Evolutionary conservation across 2,329 filamentous ascomycete genomes (phyloP).

Genomic region (Fusarium sp.): DNA sequence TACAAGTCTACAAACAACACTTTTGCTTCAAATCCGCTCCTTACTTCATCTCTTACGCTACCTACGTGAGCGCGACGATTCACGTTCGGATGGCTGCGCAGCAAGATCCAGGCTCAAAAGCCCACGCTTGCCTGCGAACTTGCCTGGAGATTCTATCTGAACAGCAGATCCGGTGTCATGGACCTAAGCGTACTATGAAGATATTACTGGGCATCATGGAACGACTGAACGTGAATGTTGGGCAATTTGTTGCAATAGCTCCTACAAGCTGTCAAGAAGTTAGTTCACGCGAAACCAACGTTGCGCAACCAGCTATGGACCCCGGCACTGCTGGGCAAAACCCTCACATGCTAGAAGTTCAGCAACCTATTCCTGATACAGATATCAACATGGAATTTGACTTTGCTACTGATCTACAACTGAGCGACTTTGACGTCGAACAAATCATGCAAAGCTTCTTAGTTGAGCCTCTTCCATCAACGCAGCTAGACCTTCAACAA

Average conservation of each 20-base stretch:
- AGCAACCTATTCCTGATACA: fast-evolving
- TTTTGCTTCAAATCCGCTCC: conserved; percentile 61
- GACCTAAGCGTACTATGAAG: conserved; percentile 13
- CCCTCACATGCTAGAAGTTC: too few species aligned
- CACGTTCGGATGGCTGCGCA: conserved; percentile 64
- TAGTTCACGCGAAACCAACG: fast-evolving
- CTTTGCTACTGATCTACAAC: background rate
- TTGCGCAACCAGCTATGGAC: background rate
- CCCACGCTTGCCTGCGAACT: conserved; percentile 55
- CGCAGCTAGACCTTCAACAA: background rate
- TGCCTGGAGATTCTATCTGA: conserved; percentile 60
- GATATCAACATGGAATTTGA: background rate
- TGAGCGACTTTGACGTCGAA: conserved; percentile 8
- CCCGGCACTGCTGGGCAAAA: too few species aligned
- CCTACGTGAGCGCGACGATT: conserved; percentile 66
- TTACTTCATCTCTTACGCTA: conserved; percentile 66
- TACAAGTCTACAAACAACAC: conserved; percentile 57
- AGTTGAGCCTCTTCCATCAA: fast-evolving
- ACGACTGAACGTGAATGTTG: conserved; percentile 1
- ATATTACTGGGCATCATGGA: conserved; percentile 26
- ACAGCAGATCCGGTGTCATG: conserved; percentile 56
- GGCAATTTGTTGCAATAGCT: background rate
- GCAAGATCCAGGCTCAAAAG: conserved; percentile 54
- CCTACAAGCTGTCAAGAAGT: background rate
- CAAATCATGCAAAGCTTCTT: conserved; percentile 21